Evolutionary conservation across 1,284 basidiomycete genomes (phyloP), one percentile per base, ranked within the genome.

Genomic region (Ceratobasidium sp.): DNA sequence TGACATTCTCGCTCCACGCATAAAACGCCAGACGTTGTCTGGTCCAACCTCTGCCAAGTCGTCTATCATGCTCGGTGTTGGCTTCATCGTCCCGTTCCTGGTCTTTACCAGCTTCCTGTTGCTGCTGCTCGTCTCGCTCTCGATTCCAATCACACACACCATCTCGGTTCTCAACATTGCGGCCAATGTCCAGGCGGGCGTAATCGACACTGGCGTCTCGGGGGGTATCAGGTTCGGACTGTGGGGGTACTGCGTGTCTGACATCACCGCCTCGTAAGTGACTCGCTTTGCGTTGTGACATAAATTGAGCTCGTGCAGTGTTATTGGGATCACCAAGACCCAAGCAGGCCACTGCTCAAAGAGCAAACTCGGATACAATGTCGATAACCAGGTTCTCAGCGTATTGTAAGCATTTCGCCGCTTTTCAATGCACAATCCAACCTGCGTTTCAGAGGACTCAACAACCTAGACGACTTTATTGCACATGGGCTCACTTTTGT

Each of bases 161-260:
- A 85, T 89, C 66, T 87, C 83, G 80, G 82, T 89, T 74, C 86
- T 88, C 79, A 81, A 81, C 58, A 81, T 88, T 34, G 78, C 82
- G n/a, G 84, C 83, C 13, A 79, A 83, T 63, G 79, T 82, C n/a
- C 63, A 59, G 13, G 61, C 74, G 29, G 75, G 75, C 29, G 80
- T 85, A 58, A 76, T 85, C 41, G 77, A 82, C 71, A 81, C 83
- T 61, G 80, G 80, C 34, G 84, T 83, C 24, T 80, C 76, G 27
- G 85, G 80, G 19, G 80, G 79, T 56, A 85, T 84, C 76, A 81
- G 80, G 53, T 88, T 89, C 80, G 88, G 88, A 74, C 84, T 88
- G 71, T 90, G 85, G 85, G 88, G 89, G 43, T 90, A 88, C 79
- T 89, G 88, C 80, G 80, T 84, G 39, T 85, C 85, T 48, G 81